Evolutionary conservation across 140 eudicot genomes (phyloP), one percentile per base, ranked within the genome.

Genomic region (Senecio squalidus): DNA sequence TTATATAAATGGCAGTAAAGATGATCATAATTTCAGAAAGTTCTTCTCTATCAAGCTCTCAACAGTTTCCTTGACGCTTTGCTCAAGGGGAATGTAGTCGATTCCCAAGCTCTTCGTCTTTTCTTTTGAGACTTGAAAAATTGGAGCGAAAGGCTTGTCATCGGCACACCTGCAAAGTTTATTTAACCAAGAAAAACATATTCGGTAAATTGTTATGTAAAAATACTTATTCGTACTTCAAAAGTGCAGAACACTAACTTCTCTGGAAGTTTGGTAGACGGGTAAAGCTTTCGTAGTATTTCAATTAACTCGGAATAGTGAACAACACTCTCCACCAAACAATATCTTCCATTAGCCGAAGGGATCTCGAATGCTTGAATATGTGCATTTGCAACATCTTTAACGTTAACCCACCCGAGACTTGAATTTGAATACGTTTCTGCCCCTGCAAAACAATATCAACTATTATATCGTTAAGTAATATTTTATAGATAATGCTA

Each of bases 311-410:
- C 62, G 0, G 80, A 68, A 40, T 9, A 45, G 56, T 76, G 83
- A 53, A 48, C 75, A 27, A 76, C 75, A 0, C 65, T 76, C 39
- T 80, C 87, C 21, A 68, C 76, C 48, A 74, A 51, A 68, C 75
- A 74, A 62, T 74, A 62, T 74, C 80, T 29, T 46, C 87, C 87
- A 31, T 15, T 68, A 5, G 87, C 83, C 3, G 82, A 80, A 59
- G 82, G 83, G 20, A 63, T 65, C 67, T 80, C 87, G 48, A 76
- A 80, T 28, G 87, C 87, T 72, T 36, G 69, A 33, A 76, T 72
- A 55, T 80, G 87, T 41, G 87, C 83, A 25, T 72, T 64, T 13
- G 77, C 80, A 20, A 76, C 83, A 52, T 76, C 83, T 38, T 72
- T 75, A 3, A 80, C 78, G 43, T 80, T 56, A 6, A 80, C 87